phyloP scores from a whole-genome alignment of 2,329 filamentous ascomycete species.

The Diaporthe australafricana region DNA sequence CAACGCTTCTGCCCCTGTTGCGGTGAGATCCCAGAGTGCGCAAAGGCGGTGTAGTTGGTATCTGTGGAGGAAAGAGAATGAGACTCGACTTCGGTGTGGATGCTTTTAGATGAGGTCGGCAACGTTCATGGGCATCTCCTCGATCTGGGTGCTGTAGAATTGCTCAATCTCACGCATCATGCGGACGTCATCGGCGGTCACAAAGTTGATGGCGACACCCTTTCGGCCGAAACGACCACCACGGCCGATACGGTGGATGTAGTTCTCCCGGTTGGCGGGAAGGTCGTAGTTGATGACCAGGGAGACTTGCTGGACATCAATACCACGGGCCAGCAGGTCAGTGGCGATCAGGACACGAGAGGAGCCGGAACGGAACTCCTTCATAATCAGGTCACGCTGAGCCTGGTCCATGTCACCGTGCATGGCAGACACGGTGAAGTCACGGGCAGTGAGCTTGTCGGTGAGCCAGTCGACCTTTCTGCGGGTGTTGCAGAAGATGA shows the following conservation, averaged over 20 bases:
- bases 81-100: conserved; percentile 30
- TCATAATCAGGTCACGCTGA: conserved; percentile 98
- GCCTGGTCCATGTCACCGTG: conserved; percentile 99
- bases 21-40: conserved; percentile 29
- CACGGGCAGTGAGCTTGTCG: conserved; percentile 98
- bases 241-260: conserved; percentile 97
- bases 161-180: conserved; percentile 95
- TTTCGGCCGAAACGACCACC: conserved; percentile 96
- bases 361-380: conserved; percentile 97
- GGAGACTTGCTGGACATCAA: conserved; percentile 98
- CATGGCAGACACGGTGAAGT: conserved; percentile 99
- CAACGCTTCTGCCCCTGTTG: conserved; percentile 36
- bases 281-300: conserved; percentile 99
- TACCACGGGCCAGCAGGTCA: conserved; percentile 97
- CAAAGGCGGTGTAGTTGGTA: conserved; percentile 34
- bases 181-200: conserved; percentile 96
- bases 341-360: conserved; percentile 96
- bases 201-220: conserved; percentile 99
- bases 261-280: conserved; percentile 98
- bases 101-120: conserved; percentile 62
- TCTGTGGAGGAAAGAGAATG: conserved; percentile 35
- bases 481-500: conserved; percentile 99
- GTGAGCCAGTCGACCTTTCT: conserved; percentile 99
- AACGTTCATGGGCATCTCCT: conserved; percentile 99
- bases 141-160: conserved; percentile 85